Percentiles rank a stretch among this genome's conserved stretches.
These are phyloP conservation scores for Saxophila tyrrhenica DNA, from an alignment of 495 filamentous ascomycete genomes.

Conservation along the genomic window DNA sequence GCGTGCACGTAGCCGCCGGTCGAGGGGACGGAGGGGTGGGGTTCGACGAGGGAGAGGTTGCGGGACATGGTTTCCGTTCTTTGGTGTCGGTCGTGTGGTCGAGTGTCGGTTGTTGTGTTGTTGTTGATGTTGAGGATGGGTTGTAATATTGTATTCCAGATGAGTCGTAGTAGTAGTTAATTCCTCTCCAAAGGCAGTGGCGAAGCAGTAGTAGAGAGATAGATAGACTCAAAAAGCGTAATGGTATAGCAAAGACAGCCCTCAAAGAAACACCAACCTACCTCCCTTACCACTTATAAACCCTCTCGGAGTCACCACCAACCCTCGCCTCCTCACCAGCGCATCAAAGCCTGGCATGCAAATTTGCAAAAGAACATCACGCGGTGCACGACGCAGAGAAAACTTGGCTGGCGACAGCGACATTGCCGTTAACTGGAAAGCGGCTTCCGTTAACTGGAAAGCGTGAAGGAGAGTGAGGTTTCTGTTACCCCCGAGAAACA, in stretches of 20 bases:
- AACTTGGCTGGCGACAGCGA: background rate
- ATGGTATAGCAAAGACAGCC: no score
- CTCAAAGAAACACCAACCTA: no score
- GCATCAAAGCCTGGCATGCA: no score
- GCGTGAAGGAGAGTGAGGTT: background rate
- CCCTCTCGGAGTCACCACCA: no score
- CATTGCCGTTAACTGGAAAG: constrained; percentile 5
- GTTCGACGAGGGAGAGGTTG: constrained; percentile 62
- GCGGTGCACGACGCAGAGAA: background rate
- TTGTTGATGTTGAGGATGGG: background rate
- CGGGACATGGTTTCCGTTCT: constrained; percentile 14
- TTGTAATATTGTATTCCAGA: constrained; percentile 29
- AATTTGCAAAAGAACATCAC: no score
- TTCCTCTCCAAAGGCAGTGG: no score
- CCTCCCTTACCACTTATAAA: no score
- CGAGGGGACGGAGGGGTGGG: constrained; percentile 59
- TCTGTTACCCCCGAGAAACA: background rate
- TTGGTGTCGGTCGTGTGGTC: no score
- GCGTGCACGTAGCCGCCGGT: constrained; percentile 49
- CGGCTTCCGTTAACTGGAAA: background rate
- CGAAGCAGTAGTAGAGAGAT: background rate
- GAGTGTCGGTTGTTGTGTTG: constrained; percentile 1
- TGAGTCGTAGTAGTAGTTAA: no score
- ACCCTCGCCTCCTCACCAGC: no score
- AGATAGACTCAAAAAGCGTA: no score